Evolutionary conservation across 2,329 filamentous ascomycete genomes (phyloP).

Genomic region (Aspergillus fructus): DNA sequence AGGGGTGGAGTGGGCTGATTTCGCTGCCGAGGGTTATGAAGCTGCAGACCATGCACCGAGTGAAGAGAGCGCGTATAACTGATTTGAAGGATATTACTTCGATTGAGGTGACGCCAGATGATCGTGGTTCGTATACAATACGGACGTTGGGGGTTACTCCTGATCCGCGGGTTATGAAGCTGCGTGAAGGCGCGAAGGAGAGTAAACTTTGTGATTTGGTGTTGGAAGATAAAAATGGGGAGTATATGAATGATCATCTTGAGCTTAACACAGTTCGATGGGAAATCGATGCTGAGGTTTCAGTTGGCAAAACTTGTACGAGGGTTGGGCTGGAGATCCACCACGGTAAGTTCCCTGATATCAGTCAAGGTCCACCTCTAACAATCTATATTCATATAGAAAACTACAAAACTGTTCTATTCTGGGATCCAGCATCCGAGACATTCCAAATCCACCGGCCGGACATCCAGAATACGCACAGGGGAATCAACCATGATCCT

Average conservation of each 20-base stretch:
- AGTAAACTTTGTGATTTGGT: not conserved
- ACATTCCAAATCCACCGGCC: conserved; percentile 42
- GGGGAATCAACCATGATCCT: conserved; percentile 35
- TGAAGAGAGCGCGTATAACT: conserved; percentile 39
- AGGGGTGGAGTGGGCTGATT: conserved; percentile 52
- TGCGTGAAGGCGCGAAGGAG: conserved; percentile 25
- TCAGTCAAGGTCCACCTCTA: not conserved
- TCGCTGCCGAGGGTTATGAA: conserved; percentile 47
- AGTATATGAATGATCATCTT: conserved; percentile 1
- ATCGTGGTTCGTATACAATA: conserved; percentile 36
- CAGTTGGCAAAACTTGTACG: conserved; percentile 24
- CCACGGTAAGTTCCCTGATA: conserved; percentile 18
- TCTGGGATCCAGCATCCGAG: conserved; percentile 40
- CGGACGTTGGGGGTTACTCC: conserved; percentile 45
- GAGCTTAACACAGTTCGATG: conserved; percentile 17
- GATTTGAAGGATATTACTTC: conserved; percentile 43
- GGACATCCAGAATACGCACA: conserved; percentile 13
- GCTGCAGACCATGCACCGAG: conserved; percentile 39
- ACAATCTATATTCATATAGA: conserved; percentile 1
- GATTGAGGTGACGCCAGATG: conserved; percentile 32
- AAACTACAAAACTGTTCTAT: conserved; percentile 34
- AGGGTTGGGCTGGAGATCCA: conserved; percentile 31
- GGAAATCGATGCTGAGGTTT: conserved; percentile 29
- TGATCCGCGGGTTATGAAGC: conserved; percentile 24
- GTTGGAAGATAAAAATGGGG: not conserved